phyloP scores from a whole-genome alignment of 2,329 filamentous ascomycete genomes.

The Aspergillus awamori region DNA sequence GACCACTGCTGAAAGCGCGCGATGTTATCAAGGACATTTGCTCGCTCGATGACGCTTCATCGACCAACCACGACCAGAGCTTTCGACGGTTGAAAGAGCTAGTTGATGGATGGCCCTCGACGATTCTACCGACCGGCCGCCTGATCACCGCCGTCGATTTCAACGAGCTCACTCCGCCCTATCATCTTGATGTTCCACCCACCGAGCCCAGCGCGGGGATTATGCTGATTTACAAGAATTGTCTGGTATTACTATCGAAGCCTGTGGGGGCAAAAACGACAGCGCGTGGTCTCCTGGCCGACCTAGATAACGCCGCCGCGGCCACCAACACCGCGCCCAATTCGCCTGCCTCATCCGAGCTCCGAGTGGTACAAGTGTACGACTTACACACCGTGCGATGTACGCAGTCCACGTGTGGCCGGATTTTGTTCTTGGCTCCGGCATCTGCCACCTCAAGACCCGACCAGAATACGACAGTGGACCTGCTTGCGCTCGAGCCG shows the following conservation, averaged over 20 bases:
- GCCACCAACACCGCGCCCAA: conserved; percentile 42
- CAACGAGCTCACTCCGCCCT: conserved; percentile 74
- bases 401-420: conserved; percentile 51
- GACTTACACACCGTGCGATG: conserved; percentile 70
- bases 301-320: conserved; percentile 78
- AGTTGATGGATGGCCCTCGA: conserved; percentile 74
- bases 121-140: conserved; percentile 73
- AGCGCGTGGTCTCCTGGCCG: conserved; percentile 76
- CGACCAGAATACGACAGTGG: conserved; percentile 27
- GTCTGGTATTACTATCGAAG: conserved; percentile 75
- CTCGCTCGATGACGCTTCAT: conserved; percentile 75
- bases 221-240: conserved; percentile 82
- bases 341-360: conserved; percentile 58
- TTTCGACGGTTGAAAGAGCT: conserved; percentile 74
- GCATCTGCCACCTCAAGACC: conserved; percentile 26
- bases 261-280: conserved; percentile 63
- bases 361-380: conserved; percentile 75
- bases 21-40: conserved; percentile 97
- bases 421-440: conserved; percentile 42
- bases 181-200: conserved; percentile 51
- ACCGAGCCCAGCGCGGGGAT: conserved; percentile 63
- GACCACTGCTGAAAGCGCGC: conserved; percentile 79
- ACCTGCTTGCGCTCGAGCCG: conserved; percentile 70
- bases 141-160: conserved; percentile 82
- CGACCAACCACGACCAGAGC: conserved; percentile 70